These are phyloP conservation scores for Xylariaceae sp. DNA, from an alignment of 2,329 filamentous ascomycete genomes.

Conservation along the genomic window DNA sequence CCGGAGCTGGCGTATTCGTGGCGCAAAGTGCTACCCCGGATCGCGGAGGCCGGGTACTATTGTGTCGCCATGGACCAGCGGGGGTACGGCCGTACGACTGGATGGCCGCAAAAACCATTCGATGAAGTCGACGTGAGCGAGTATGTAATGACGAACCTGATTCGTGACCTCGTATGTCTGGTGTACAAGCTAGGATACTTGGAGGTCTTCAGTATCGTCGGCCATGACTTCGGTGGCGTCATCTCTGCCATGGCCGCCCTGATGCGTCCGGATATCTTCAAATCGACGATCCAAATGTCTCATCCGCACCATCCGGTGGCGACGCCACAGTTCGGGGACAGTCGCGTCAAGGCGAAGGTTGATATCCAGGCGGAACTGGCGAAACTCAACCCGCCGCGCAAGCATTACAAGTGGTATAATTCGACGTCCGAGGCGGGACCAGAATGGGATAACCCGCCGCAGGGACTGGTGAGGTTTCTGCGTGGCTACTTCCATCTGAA, in stretches of 20 bases:
- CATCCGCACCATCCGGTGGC: constrained; percentile 57
- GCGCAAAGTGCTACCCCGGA: constrained; percentile 55
- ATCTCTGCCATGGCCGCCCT: constrained; percentile 54
- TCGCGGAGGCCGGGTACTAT: constrained; percentile 58
- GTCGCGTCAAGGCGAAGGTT: constrained; percentile 15
- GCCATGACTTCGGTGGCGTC: constrained; percentile 53
- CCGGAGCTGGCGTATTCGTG: constrained; percentile 66
- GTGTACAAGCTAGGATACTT: constrained; percentile 57
- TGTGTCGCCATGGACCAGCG: constrained; percentile 64
- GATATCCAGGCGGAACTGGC: constrained; percentile 55
- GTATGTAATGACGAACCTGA: constrained; percentile 53
- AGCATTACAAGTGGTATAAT: constrained; percentile 68
- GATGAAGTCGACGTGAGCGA: constrained; percentile 49
- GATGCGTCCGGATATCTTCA: constrained; percentile 60
- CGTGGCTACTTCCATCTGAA: constrained; percentile 66
- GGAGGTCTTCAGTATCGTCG: constrained; percentile 53
- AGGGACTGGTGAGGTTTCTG: constrained; percentile 51
- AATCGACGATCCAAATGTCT: constrained; percentile 56
- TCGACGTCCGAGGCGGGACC: constrained; percentile 46
- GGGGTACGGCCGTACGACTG: constrained; percentile 61
- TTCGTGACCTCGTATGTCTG: constrained; percentile 57
- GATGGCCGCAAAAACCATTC: constrained; percentile 50
- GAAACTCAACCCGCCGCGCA: constrained; percentile 50
- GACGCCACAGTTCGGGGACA: constrained; percentile 39
- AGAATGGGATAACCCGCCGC: constrained; percentile 35